Base-by-base conservation (phyloP, 2,329 filamentous ascomycete species). In the Colletotrichum sp. region DNA sequence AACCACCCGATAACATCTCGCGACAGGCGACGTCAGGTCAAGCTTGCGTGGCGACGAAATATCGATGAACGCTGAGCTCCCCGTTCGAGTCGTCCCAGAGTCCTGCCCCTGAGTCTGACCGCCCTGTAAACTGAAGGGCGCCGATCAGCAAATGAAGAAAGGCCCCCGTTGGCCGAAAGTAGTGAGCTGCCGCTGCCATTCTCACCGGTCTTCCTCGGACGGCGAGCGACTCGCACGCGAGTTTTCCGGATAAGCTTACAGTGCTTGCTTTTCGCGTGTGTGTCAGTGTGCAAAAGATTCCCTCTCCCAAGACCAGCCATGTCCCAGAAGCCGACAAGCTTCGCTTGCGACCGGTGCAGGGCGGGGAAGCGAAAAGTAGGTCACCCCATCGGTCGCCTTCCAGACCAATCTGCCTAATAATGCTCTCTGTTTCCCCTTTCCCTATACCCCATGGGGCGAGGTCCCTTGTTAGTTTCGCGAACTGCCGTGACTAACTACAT, bases 361-460 rank as follows among this genome's bases (percentile, higher is more conserved):
- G 69, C 73, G 14, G 73, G 73, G 62, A 75, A 75, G 73, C 69
- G 73, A 58, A 75, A 75, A 63, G 73, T 75, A 68, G 36, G 21
- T 38, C 38, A 5, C 24, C 18, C 26, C 58, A 32, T 61, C 18
- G 18, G 10, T 61, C 18, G 43, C 43, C 43, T 52, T 7, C 43
- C 43, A 13, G 43, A 52, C n/a, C 58, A 21, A 0, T 34, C 58
- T 18, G 26, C 24, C 28, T 18, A 61, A 24, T 64, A n/a, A 34
- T 28, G 9, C 34, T 24, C 10, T 52, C 62, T n/a, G 13, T 34
- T 36, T 24, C 21, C 32, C 21, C n/a, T 10, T 55, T 16, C 32
- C 52, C 48, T 48, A 26, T n/a, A 56, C 59, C 58, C 43, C 58
- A 59, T n/a, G 43, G 66, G 48, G 34, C 24, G 24, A 21, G 34